A percentile compares a stretch with the other conserved stretches of the same genome.
These are phyloP conservation scores for Gossypium davidsonii DNA, from an alignment of 441 rosid species.

Conservation along the genomic window DNA sequence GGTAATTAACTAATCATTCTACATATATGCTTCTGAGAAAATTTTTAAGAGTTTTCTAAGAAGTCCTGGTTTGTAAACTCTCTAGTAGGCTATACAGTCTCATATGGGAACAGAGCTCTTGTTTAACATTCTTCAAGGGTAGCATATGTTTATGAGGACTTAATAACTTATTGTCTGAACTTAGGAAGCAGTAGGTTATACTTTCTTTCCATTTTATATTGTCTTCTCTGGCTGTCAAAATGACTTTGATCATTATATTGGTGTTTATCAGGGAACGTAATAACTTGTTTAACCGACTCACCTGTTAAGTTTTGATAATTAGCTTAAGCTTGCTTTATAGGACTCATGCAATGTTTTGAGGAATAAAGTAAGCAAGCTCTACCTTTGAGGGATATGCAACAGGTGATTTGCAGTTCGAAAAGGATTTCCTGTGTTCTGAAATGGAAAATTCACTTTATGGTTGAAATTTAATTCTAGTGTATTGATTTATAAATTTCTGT, in stretches of 20 bases:
- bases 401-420: constrained; percentile 15
- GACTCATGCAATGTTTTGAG: constrained; percentile 17
- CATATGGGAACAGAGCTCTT: not conserved
- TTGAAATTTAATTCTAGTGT: not conserved
- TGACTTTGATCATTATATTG: constrained; percentile 4
- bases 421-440: constrained; percentile 11
- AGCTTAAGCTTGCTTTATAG: constrained; percentile 18
- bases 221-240: constrained; percentile 6
- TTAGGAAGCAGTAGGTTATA: not conserved
- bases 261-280: not conserved
- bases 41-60: not conserved
- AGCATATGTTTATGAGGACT: not conserved
- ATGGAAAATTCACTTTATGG: constrained; percentile 12
- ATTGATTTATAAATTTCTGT: not conserved
- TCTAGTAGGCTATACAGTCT: constrained; percentile 24
- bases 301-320: constrained; percentile 19
- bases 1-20: constrained; percentile 36
- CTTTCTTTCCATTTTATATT: not conserved
- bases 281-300: constrained; percentile 7
- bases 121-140: not conserved
- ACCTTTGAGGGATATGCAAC: constrained; percentile 12
- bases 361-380: constrained; percentile 19
- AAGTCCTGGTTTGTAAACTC: constrained; percentile 38
- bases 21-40: constrained; percentile 1
- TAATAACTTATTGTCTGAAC: constrained; percentile 5